Evolutionary conservation across 2,329 filamentous ascomycete genomes (phyloP), one percentile per base, ranked within the genome.

Genomic region (Neonectria sp.): DNA sequence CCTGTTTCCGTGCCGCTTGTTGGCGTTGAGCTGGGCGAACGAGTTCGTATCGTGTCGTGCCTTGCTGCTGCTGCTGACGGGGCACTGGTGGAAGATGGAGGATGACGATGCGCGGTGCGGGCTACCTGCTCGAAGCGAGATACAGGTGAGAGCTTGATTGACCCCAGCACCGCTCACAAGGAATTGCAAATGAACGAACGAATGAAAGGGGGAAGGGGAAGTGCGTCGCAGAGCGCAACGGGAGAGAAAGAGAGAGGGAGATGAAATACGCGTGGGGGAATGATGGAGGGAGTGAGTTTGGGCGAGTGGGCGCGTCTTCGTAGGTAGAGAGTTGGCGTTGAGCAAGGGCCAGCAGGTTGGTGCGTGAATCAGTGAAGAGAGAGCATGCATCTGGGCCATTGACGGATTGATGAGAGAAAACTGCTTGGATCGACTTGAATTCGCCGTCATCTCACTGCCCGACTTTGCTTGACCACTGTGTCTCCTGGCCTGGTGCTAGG

Each of bases 101-200:
- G 55, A 52, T 66, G 63, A 46, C 31, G 63, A 66, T 61, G 35
- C 57, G 52, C 52, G 51, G 57, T 61, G 52, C 52, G 60, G 52
- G 35, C 43, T 62, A 40, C 51, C 43, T 49, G 53, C 48, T 55
- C 40, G 51, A 31, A 52, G 60, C 25, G 45, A 51, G 63, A 55
- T 55, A 43, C 40, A 11, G 25, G 37, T 15, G 29, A 9, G 40
- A 43, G 35, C 40, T 55, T 40, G 59, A 40, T 62, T 49, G 29
- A 46, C 63, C 58, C 58, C 24, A 62, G 58, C 37, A 17, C 27
- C 51, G 25, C 17, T 35, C 9, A 17, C 46, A 52, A 27, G 59
- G 49, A 31, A 35, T 29, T 55, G 55, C 58, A 53, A 62, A 40
- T 63, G 49, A 62, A 61, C 45, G 58, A 58, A 52, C 27, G 33